Evolutionary conservation across 805 yeast genomes (phyloP), one percentile per base, ranked within the genome.

Genomic region (fission yeast (Schizosaccharomyces pombe)): DNA sequence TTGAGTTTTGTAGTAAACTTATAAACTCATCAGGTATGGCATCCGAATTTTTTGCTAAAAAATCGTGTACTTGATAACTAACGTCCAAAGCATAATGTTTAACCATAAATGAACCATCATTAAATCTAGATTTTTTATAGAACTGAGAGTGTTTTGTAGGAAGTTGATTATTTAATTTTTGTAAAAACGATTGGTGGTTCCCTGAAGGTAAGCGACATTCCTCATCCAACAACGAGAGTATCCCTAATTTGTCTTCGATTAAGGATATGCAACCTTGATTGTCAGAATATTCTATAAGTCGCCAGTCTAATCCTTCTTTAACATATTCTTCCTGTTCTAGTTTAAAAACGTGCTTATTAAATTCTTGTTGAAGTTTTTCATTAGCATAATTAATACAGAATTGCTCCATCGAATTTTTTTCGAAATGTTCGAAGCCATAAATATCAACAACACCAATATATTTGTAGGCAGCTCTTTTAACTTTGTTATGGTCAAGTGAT

Each of bases 361-460:
- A 89, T 67, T 89, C 96, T 68, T 89, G 97, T 68, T 89, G 97
- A 62, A 89, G 74, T 68, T 89, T 89, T 70, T 87, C 97, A 67
- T 86, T 86, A 51, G 95, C 95, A 66, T 86, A 86, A 67, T 86
- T 86, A 68, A 86, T 86, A n/a, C 54, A 52, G 34, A 89, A 89
- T 67, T 89, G 98, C 69, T 89, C 98, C 63, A 89, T 89, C 8
- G 95, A 86, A 69, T 89, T 89, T 62, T 76, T 79, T 60, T 85
- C 87, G 65, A 89, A 89, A 68, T 87, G 96, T 68, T 89, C 98
- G 66, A 89, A 89, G 28, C 98, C 98, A 64, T 89, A 89, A 61
- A 89, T 89, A 79, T 89, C 98, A 62, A 89, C 74, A 31, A 89
- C 97, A 67, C 98, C 98, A 62, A 89, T 89, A 62, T 89, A 89